phyloP scores from a whole-genome alignment of 139 green algal genomes.

The Coelastrella sp. region DNA sequence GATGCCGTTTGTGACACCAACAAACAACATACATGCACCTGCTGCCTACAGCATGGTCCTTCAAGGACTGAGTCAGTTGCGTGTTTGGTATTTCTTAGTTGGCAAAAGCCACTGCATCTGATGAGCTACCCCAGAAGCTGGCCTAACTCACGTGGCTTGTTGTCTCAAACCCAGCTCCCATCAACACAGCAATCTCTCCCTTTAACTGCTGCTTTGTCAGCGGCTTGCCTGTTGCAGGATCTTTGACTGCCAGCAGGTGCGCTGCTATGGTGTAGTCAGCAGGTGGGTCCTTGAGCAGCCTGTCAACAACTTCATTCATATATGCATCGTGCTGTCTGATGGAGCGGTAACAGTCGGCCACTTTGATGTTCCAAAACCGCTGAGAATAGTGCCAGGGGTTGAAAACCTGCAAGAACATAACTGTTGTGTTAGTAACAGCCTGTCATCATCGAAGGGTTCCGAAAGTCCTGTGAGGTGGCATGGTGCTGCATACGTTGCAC shows the following conservation, averaged over 20 bases:
- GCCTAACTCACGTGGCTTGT: constrained; percentile 30
- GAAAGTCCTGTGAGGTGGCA: no score
- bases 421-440: no score
- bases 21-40: no score
- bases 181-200: constrained; percentile 8
- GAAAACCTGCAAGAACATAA: no score
- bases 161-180: constrained; percentile 51
- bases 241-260: constrained; percentile 25
- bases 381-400: constrained; percentile 36
- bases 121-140: no score
- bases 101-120: no score
- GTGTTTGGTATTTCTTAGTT: no score
- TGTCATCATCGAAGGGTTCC: no score
- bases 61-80: no score
- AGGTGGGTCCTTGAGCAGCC: not conserved
- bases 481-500: no score
- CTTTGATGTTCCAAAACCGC: constrained; percentile 27
- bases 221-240: constrained; percentile 4
- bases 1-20: no score
- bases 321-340: not conserved
- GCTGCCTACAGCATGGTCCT: no score
- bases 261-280: constrained; percentile 33
- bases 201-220: constrained; percentile 12
- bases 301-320: not conserved
- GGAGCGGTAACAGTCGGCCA: not conserved